Evolutionary conservation across 495 filamentous ascomycete species (phyloP), one percentile per base, ranked within the genome.

Genomic region (Podospora appendiculata): DNA sequence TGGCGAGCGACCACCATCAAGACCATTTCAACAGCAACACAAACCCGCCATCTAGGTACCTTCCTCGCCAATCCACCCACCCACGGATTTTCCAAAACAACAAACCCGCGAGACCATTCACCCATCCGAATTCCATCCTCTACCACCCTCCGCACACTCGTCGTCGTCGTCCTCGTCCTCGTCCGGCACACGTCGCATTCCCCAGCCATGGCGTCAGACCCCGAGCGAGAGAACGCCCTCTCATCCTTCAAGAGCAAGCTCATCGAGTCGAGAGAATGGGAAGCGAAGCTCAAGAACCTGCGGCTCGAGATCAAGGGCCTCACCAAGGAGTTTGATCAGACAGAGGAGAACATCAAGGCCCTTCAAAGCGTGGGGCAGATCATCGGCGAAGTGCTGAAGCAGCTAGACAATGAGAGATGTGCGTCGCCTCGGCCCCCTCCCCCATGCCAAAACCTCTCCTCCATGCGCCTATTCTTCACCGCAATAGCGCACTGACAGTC

Each of bases 341-440:
- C 93, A 25, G 93, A 99, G 70, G 94, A 99, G 56, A 97, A 97
- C 75, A 97, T 99, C 78, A 99, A 99, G 77, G 93, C 93, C 57
- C 71, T 99, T 60, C 93, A 99, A 77, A 97, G 94, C 72, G 93
- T 99, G 34, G 93, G 93, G 36, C 93, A 99, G 72, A 99, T 99
- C 70, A 96, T 99, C 69, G 93, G 93, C 54, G 93, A 99, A 70
- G 93, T 99, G 55, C 73, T 99, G 59, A 99, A 99, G 74, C 93
- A 99, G 73, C 80, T 99, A 36, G 93, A 99, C 66, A 93, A 99
- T 58, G 93, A 99, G 77, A 79, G 93, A 88, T 99, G 93, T 97
- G 73, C 70, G 85, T 74, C 32, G 43, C 49, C 32, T 50, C 41
- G 9, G 6, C 53, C 50, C n/a, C n/a, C 11, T 6, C n/a, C 43